Base-by-base conservation (phyloP, 73 alveolate species). In the Stentor roeselii region DNA sequence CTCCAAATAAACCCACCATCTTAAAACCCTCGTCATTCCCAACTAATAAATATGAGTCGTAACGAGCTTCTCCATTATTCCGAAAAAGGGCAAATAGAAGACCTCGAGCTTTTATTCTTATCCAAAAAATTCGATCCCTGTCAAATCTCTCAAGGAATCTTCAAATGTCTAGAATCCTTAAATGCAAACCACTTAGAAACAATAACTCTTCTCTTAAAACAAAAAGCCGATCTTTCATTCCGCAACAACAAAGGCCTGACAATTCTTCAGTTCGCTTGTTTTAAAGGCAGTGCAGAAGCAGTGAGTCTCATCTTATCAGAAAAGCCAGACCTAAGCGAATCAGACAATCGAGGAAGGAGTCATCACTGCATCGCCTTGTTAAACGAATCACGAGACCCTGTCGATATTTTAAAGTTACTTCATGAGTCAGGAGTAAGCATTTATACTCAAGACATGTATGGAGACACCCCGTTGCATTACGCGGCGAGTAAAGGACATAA, bases 401-500 rank as follows among this genome's bases (percentile, higher is more conserved):
- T 50, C 6, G 67, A 50, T 11, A 11, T 50, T 11, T 6, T 50
- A 6, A 50, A 50, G 67, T 21, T 50, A 14, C 36, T 60, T 4
- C 78, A 6, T 60, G 36, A 60, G 11, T 3, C 6, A 6, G 78
- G 39, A 21, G 78, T 38, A 60, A 31, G 3, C 30, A 60, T 60
- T 21, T 6, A 60, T 31, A 60, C 6, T 6, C 6, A 60, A 60
- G 78, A 60, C 30, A 60, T 6, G 39, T 3, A 4, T 6, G 39
- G 78, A 21, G 36, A 60, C 11, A 60, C 78, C 4, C 40, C 78
- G 4, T 38, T 60, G 6, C 78, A 60, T 60, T 60, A 60, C 30
- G 78, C 78, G 6, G 78, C 78, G 11, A 27, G 4, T 3, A 60
- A 60, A 14, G 78, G 78, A 31, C 78, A 60, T 60, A 27, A 14